Percentiles rank a stretch among this genome's conserved stretches.
phyloP scores from a whole-genome alignment of 352 stramenopile species.

The Phytophthora nicotianae region DNA sequence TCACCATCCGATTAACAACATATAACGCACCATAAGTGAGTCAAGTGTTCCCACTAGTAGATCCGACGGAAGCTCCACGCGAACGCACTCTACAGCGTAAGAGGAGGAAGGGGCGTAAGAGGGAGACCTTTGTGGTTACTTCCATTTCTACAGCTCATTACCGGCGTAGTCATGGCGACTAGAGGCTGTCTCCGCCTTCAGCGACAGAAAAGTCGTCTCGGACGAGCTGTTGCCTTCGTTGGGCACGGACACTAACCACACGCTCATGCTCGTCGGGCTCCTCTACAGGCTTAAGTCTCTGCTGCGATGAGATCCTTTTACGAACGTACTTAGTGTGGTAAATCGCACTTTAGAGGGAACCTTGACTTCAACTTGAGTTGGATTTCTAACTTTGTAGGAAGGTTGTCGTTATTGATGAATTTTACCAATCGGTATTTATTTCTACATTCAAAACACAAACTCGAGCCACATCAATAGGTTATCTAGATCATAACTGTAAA shows the following conservation, averaged over 20 bases:
- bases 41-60: conserved; percentile 97
- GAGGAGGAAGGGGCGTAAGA: conserved; percentile 4
- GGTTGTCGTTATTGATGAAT: no score
- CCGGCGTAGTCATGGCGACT: conserved; percentile 82
- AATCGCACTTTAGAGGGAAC: conserved; percentile 8
- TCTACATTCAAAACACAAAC: no score
- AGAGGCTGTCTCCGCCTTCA: conserved; percentile 86
- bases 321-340: conserved; percentile 13
- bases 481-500: no score
- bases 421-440: no score
- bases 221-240: conserved; percentile 83
- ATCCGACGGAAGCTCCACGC: conserved; percentile 92
- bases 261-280: conserved; percentile 38
- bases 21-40: conserved; percentile 92
- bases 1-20: background rate
- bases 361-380: background rate
- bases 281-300: conserved; percentile 8
- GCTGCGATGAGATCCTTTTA: conserved; percentile 40
- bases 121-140: background rate
- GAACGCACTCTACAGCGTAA: conserved; percentile 60
- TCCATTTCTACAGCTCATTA: conserved; percentile 21
- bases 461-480: no score
- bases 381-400: no score
- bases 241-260: conserved; percentile 86
- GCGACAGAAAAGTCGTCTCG: conserved; percentile 85